Conservation (phyloP, 1,139 yeast genomes). For the Maudiozyma humilis region DNA sequence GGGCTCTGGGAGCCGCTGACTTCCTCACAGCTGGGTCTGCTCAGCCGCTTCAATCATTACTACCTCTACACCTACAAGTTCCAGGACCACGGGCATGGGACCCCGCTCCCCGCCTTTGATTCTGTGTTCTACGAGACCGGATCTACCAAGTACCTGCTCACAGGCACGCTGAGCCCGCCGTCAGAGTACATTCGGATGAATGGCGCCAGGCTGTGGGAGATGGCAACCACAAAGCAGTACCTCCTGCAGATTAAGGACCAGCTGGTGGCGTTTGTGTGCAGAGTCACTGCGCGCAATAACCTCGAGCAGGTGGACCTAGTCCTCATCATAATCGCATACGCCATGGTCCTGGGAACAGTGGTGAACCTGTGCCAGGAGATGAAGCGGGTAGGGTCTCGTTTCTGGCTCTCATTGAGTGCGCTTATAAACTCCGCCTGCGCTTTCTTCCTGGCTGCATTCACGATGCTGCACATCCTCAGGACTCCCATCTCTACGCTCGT, state of each 20-base stretch:
- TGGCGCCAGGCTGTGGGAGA: slow-evolving; percentile 42
- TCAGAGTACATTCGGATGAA: not conserved
- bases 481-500: slow-evolving; percentile 61
- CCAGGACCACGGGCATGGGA: slow-evolving; percentile 9
- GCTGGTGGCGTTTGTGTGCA: not conserved
- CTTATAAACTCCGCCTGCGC: slow-evolving; percentile 78
- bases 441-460: slow-evolving; percentile 70
- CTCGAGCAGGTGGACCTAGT: slow-evolving; percentile 8
- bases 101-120: slow-evolving; percentile 17
- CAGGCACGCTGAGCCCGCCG: not conserved
- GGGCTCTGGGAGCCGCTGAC: slow-evolving; percentile 18
- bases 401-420: slow-evolving; percentile 84
- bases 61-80: slow-evolving; percentile 27
- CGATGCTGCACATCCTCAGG: slow-evolving; percentile 43
- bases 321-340: slow-evolving; percentile 47
- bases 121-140: slow-evolving; percentile 15
- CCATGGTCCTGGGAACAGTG: slow-evolving; percentile 84
- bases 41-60: slow-evolving; percentile 20
- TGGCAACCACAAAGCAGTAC: slow-evolving; percentile 54
- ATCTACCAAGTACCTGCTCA: not conserved
- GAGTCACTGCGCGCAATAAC: not conserved
- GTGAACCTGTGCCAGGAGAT: slow-evolving; percentile 70
- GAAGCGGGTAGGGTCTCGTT: slow-evolving; percentile 73
- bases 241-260: slow-evolving; percentile 37
- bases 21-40: slow-evolving; percentile 13